Conservation (phyloP, 257 asterid species). For the Anisodus tanguticus region DNA sequence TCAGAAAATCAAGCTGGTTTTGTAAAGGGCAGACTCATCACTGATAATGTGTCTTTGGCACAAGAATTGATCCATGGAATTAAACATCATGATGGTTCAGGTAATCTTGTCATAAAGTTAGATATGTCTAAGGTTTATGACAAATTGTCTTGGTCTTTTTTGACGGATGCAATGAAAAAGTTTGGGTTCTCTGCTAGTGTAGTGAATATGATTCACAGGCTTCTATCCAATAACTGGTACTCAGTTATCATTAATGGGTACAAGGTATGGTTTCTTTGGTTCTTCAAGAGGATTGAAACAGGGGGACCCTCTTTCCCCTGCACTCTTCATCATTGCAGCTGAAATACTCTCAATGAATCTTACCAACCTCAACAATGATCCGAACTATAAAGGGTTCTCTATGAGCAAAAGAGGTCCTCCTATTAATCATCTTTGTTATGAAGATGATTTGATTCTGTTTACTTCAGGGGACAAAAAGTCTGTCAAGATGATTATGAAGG, state of each 20-base stretch:
- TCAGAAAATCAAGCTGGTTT: too few relatives aligned
- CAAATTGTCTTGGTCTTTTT: not conserved
- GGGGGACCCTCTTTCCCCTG: not conserved
- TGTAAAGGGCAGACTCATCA: too few relatives aligned
- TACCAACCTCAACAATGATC: not conserved
- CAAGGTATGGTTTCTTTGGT: not conserved
- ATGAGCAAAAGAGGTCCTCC: not conserved
- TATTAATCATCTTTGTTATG: not conserved
- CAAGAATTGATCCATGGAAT: too few relatives aligned
- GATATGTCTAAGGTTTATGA: too few relatives aligned
- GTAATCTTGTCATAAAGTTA: too few relatives aligned
- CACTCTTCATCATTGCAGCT: too few relatives aligned
- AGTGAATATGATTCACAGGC: too few relatives aligned
- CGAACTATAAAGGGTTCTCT: not conserved
- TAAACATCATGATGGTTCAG: too few relatives aligned
- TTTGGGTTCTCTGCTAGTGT: not conserved
- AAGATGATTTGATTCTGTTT: not conserved
- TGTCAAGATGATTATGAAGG: too few relatives aligned
- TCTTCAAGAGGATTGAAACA: not conserved
- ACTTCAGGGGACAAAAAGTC: not conserved
- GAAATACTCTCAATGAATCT: not conserved
- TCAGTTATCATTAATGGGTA: not conserved
- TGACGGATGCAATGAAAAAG: not conserved
- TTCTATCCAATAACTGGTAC: not conserved
- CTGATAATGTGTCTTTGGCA: too few relatives aligned